Evolutionary conservation across 2,329 filamentous ascomycete genomes (phyloP).

Genomic region (Aspergillus sp.): DNA sequence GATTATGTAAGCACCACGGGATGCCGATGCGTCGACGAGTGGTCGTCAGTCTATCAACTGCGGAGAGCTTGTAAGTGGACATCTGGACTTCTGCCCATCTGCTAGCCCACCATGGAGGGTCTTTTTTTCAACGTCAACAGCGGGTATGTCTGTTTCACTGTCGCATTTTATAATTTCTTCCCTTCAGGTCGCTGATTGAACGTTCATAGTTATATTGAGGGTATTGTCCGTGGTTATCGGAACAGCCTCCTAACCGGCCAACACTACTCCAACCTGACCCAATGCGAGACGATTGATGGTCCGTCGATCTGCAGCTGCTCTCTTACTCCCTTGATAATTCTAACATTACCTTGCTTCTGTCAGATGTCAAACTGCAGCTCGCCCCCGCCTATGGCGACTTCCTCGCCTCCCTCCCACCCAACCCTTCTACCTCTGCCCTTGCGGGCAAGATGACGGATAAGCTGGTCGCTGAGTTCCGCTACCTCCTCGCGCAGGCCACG

Average conservation of each 20-base stretch:
- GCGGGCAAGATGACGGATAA: conserved; percentile 97
- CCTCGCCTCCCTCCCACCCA: conserved; percentile 87
- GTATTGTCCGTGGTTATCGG: conserved; percentile 94
- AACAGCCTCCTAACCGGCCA: conserved; percentile 86
- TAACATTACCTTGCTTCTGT: background rate
- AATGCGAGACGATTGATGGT: conserved; percentile 98
- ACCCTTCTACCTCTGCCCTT: conserved; percentile 93
- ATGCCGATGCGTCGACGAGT: conserved; percentile 14
- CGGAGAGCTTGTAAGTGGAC: conserved; percentile 13
- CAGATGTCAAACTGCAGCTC: conserved; percentile 97
- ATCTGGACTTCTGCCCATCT: conserved; percentile 21
- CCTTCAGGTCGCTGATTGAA: conserved; percentile 21
- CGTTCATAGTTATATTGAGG: conserved; percentile 79
- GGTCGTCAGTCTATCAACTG: conserved; percentile 5
- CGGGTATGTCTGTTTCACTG: conserved; percentile 60
- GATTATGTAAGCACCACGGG: conserved; percentile 10
- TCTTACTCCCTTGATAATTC: conserved; percentile 3
- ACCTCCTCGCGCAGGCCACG: conserved; percentile 89
- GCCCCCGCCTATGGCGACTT: conserved; percentile 97
- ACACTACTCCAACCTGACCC: conserved; percentile 93
- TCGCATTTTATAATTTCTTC: background rate
- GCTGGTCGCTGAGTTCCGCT: conserved; percentile 95
- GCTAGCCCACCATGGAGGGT: conserved; percentile 70
- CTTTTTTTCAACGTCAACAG: conserved; percentile 94
- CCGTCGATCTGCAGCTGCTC: conserved; percentile 32